Evolutionary conservation across 768 basidiomycete genomes (phyloP).

Genomic region (Russula vinacea): DNA sequence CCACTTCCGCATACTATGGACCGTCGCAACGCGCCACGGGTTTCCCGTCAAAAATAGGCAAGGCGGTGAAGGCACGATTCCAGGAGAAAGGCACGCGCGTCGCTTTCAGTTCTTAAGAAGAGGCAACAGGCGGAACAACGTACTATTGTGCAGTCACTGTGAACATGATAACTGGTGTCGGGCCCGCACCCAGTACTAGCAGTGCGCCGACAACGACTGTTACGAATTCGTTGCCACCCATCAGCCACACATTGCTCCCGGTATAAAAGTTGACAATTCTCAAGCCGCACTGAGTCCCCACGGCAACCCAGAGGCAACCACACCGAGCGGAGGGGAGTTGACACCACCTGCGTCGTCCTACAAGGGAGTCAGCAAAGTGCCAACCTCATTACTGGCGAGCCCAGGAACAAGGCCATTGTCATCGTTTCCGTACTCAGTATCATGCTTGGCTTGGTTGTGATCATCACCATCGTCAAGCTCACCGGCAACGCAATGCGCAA

Average conservation of each 20-base stretch:
- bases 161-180: slow-evolving; percentile 17
- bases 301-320: slow-evolving; percentile 13
- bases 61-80: neutral
- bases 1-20: slow-evolving; percentile 12
- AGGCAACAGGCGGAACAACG: slow-evolving; percentile 13
- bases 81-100: slow-evolving; percentile 7
- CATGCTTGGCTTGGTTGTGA: slow-evolving; percentile 24
- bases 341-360: neutral
- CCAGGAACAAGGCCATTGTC: slow-evolving; percentile 20
- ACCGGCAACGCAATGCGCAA: slow-evolving; percentile 25
- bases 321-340: slow-evolving; percentile 2
- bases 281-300: slow-evolving; percentile 12
- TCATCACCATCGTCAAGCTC: slow-evolving; percentile 25
- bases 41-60: slow-evolving; percentile 14
- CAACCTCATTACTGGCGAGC: slow-evolving; percentile 2
- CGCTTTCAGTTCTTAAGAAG: slow-evolving; percentile 20
- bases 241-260: slow-evolving; percentile 1
- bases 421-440: slow-evolving; percentile 26
- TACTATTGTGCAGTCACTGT: slow-evolving; percentile 19
- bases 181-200: slow-evolving; percentile 13
- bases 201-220: neutral
- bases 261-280: slow-evolving; percentile 11
- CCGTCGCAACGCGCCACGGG: slow-evolving; percentile 20
- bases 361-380: slow-evolving; percentile 1
- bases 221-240: slow-evolving; percentile 7